These are phyloP conservation scores for Phytopythium kandeliae DNA, from an alignment of 352 stramenopile species.

Conservation along the genomic window DNA sequence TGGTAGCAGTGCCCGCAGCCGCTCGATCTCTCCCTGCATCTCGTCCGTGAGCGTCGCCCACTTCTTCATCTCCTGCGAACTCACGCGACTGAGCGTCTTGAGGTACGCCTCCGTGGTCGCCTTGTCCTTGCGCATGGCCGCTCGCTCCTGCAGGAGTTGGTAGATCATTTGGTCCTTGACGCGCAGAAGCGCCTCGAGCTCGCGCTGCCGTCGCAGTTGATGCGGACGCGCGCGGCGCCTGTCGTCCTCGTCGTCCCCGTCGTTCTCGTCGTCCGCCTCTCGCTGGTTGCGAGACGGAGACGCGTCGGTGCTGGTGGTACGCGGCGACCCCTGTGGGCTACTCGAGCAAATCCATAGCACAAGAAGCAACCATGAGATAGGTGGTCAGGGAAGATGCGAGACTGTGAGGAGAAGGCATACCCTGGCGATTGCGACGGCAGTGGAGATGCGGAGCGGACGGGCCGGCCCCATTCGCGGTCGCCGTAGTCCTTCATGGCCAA, in stretches of 20 bases:
- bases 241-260: background rate
- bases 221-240: too few species aligned
- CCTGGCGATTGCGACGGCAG: background rate
- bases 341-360: background rate
- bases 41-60: constrained; percentile 76
- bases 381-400: background rate
- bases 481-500: constrained; percentile 54
- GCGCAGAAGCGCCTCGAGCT: constrained; percentile 35
- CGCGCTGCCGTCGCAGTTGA: constrained; percentile 3
- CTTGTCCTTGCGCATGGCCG: constrained; percentile 43
- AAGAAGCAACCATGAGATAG: background rate
- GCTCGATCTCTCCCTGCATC: constrained; percentile 77
- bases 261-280: constrained; percentile 1
- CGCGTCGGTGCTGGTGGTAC: too few species aligned
- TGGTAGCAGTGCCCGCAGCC: constrained; percentile 30
- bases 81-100: constrained; percentile 61
- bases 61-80: constrained; percentile 77
- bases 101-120: constrained; percentile 43
- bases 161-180: constrained; percentile 87
- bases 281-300: background rate
- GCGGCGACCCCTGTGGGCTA: background rate
- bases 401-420: background rate
- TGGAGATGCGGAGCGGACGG: background rate
- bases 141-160: constrained; percentile 63
- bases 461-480: background rate